Base-by-base conservation (phyloP, 352 stramenopile species). In the Phytopythium helicoides region DNA sequence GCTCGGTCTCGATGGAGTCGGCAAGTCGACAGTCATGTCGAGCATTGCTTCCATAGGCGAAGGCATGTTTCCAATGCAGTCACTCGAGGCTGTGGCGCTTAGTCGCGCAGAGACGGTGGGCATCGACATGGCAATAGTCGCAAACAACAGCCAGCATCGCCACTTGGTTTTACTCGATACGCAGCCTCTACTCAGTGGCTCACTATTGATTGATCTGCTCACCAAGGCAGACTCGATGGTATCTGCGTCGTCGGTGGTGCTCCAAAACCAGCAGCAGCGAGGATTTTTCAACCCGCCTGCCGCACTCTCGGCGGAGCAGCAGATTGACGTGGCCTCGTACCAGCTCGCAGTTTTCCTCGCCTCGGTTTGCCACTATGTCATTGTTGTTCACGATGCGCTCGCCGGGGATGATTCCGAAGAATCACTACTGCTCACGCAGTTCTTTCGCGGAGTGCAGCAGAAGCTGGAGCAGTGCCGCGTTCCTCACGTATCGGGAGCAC, bases 331-430 rank as follows among this genome's bases (percentile, higher is more conserved):
- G 8, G 60, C 67, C 41, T 87, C 83, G 14, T 63, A 76, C 38
- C 80, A 91, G 56, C 62, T 88, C 18, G 76, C 81, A 8, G 66
- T 82, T 9, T 82, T 90, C 46, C 48, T 93, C 39, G 67, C 78
- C 23, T 81, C 83, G 0, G 73, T 91, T 16, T 93, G 83, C 53
- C 83, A 93, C 62, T 88, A 91, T 37, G 73, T 93, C 14, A 48
- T 93, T 33, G 56, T 91, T 19, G 76, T 82, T 11, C 76, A 88
- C 49, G 73, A 84, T 22, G 56, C 51, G 0, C 48, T 83, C 36
- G 71, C 72, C 5, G 67, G 59, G 28, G 60, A 73, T 11, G 39
- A 63, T 9, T 19, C 44, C 16, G 44, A 49, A 12, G 44, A 49
- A 14, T 68, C 79, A 36, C 36, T 71, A 31, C 56, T 69, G 9